phyloP scores from a whole-genome alignment of 164 flowering plant species.

The Umbilicus rupestris region DNA sequence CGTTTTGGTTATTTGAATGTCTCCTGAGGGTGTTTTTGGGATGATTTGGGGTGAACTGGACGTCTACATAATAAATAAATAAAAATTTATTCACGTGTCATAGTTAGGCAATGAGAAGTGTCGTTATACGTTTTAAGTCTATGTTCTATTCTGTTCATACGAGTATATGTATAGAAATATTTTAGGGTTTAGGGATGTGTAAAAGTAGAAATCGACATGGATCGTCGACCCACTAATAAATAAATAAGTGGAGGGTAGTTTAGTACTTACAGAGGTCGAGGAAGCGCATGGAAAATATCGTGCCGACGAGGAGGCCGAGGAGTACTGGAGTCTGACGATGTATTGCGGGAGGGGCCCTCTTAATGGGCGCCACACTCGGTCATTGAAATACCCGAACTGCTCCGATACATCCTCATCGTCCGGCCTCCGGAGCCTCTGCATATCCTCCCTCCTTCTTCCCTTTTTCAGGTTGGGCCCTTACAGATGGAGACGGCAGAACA shows the following conservation, averaged over 20 bases:
- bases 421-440: neutral
- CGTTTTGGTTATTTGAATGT: neutral
- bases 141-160: no score
- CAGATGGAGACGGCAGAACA: no score
- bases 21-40: slow-evolving; percentile 4
- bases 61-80: neutral
- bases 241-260: neutral
- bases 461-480: no score
- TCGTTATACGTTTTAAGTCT: no score
- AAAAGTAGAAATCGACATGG: neutral
- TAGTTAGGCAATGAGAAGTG: no score
- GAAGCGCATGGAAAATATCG: slow-evolving; percentile 2
- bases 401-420: neutral
- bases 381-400: slow-evolving; percentile 1
- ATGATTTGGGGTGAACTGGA: neutral
- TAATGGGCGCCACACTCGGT: neutral
- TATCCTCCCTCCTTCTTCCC: no score
- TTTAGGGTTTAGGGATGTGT: no score
- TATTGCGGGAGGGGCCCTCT: neutral
- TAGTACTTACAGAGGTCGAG: slow-evolving; percentile 7
- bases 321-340: neutral
- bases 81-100: no score
- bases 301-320: neutral
- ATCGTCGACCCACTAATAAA: no score
- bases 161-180: no score